Base-by-base conservation (phyloP, 805 yeast genomes). In the Jamesozyma gamospora region DNA sequence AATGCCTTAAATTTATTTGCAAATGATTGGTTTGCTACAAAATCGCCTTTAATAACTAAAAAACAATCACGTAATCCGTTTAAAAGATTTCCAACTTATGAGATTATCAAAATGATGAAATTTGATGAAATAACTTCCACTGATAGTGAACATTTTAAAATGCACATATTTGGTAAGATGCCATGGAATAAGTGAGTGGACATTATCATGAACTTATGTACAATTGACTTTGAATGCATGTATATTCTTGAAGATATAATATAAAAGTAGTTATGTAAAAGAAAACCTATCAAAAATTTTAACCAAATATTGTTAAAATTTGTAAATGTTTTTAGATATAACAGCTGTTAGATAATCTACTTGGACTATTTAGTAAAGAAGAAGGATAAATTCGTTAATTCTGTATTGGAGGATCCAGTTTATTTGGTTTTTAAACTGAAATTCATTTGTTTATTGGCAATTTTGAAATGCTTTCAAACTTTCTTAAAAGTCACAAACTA, bases 21-120 rank as follows among this genome's bases (percentile, higher is more conserved):
- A 24, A 41, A 51, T 7, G 85, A 80, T 55, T 75, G 76, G 60
- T 74, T 71, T 50, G 88, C 85, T 0, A 57, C 65, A n/a, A 62
- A 57, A 21, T 59, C 56, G 0, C 66, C 70, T 0, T 61, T 77
- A 36, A 39, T 60, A 3, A 53, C 48, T 4, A 82, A 82, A 56
- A 79, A 72, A 50, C 12, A 33, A 1, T 45, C 54, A 1, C 66
- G 92, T 43, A 78, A 82, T 51, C 86, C 86, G 1, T 77, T 67
- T 50, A 56, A 61, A 5, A 60, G 70, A 39, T 12, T 36, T 1
- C 72, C 72, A 36, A 56, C 60, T 1, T 75, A 75, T 46, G 32
- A 34, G 8, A 25, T 42, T 2, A 34, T 49, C 2, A 14, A 35
- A 4, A 28, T 38, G 16, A 27, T 48, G 9, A 35, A 37, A 2